These are phyloP conservation scores for Viola odorata DNA, from an alignment of 345 rosid species.

Conservation along the genomic window DNA sequence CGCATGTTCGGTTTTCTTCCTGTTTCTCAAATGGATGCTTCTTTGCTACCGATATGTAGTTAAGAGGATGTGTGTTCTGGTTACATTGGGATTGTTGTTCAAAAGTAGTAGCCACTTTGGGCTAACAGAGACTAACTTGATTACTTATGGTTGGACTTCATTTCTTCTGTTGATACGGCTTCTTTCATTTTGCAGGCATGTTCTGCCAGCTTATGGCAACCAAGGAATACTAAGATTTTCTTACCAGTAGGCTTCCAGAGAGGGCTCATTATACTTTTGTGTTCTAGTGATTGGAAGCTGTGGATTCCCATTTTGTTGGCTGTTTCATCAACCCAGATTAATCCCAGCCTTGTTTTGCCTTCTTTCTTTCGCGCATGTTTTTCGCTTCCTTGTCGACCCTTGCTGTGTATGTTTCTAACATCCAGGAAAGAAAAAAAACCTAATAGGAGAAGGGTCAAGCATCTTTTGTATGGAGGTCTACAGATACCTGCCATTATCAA, in stretches of 20 bases:
- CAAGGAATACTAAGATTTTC: constrained; percentile 6
- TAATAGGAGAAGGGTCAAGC: too few relatives aligned
- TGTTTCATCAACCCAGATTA: neutral
- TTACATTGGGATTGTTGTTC: too few relatives aligned
- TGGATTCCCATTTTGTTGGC: neutral
- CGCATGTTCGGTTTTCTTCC: neutral
- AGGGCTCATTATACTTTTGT: neutral
- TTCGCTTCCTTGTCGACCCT: neutral
- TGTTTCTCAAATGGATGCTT: constrained; percentile 18
- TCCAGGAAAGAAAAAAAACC: too few relatives aligned
- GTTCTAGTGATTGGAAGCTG: constrained; percentile 6
- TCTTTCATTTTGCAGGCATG: neutral
- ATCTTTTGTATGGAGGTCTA: too few relatives aligned
- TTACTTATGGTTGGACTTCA: too few relatives aligned
- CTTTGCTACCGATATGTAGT: neutral
- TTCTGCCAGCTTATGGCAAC: neutral
- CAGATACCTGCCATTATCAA: too few relatives aligned
- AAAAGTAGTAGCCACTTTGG: too few relatives aligned
- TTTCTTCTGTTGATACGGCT: neutral
- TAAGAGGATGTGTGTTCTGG: too few relatives aligned
- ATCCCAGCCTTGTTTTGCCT: neutral
- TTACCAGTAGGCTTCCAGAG: neutral
- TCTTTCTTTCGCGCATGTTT: neutral
- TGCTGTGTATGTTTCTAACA: too few relatives aligned
- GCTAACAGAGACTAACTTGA: too few relatives aligned